Percentiles rank a stretch among this genome's conserved stretches.
Evolutionary conservation across 2,329 filamentous ascomycete species (phyloP).

Genomic region (Talaromyces funiculosus): DNA sequence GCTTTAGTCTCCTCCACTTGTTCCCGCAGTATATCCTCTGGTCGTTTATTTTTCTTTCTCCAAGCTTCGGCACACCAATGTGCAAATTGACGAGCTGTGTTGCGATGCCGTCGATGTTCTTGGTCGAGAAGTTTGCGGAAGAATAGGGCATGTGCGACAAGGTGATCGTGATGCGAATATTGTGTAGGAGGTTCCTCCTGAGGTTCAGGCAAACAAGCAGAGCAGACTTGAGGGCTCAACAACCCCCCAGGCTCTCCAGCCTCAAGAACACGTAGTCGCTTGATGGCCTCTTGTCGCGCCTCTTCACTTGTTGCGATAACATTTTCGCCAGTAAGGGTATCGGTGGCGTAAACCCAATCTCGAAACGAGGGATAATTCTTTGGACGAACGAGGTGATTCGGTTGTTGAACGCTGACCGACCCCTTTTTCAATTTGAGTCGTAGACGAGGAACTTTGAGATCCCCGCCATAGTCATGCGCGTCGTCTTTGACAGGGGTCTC

Average conservation of each 20-base stretch:
- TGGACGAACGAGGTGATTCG: constrained; percentile 43
- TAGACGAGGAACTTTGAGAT: constrained; percentile 23
- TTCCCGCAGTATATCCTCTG: constrained; percentile 76
- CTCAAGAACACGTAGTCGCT: constrained; percentile 64
- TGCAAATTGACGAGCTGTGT: constrained; percentile 72
- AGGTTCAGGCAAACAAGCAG: constrained; percentile 66
- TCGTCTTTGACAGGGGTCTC: constrained; percentile 19
- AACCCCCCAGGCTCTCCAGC: constrained; percentile 71
- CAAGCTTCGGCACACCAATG: constrained; percentile 43
- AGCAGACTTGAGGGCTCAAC: constrained; percentile 64
- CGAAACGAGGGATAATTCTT: constrained; percentile 49
- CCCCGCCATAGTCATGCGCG: constrained; percentile 13
- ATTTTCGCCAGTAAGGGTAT: constrained; percentile 40
- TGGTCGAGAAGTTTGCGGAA: constrained; percentile 74
- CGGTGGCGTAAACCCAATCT: constrained; percentile 59
- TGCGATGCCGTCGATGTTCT: constrained; percentile 72
- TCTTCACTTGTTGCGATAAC: constrained; percentile 52
- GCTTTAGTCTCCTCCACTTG: constrained; percentile 60
- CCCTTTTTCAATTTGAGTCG: constrained; percentile 50
- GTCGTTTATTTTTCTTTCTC: constrained; percentile 38
- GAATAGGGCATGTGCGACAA: constrained; percentile 70
- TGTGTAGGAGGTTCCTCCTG: constrained; percentile 69
- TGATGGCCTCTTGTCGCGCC: constrained; percentile 61
- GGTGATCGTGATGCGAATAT: constrained; percentile 82
- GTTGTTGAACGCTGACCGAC: constrained; percentile 47